Percentiles rank a stretch among this genome's conserved stretches.
Conservation (phyloP, 176 grass and related monocot genomes). For the Oryza glumipatula region DNA sequence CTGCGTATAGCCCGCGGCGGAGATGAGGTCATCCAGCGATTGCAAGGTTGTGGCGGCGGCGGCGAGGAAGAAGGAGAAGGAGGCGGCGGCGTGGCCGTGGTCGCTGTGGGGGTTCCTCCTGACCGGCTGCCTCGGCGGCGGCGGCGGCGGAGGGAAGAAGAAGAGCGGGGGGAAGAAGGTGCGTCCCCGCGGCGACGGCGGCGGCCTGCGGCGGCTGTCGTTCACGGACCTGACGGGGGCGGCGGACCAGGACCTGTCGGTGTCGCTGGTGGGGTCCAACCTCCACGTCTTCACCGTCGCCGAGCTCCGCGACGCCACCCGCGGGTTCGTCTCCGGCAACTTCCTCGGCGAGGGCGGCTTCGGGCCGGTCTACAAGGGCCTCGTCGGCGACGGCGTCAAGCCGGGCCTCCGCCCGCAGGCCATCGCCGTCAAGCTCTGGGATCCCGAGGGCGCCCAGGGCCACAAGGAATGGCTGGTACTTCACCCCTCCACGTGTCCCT, state of each 20-base stretch:
- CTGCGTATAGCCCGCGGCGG: too few relatives aligned
- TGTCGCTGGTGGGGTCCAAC: slow-evolving; percentile 69
- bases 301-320: slow-evolving; percentile 53
- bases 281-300: slow-evolving; percentile 68
- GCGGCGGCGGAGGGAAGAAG: background rate
- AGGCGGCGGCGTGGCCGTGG: background rate
- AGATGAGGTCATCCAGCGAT: slow-evolving; percentile 31
- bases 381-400: slow-evolving; percentile 62
- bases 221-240: slow-evolving; percentile 64
- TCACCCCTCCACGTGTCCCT: background rate
- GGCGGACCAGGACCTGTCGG: slow-evolving; percentile 68
- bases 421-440: slow-evolving; percentile 78
- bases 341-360: slow-evolving; percentile 81
- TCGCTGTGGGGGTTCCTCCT: slow-evolving; percentile 47
- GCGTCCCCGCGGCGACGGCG: slow-evolving; percentile 26
- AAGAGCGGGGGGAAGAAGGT: slow-evolving; percentile 29
- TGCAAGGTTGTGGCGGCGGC: background rate
- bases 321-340: slow-evolving; percentile 61
- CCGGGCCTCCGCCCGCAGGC: slow-evolving; percentile 59
- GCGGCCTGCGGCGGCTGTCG: slow-evolving; percentile 46
- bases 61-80: slow-evolving; percentile 18
- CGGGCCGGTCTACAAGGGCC: slow-evolving; percentile 74
- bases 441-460: slow-evolving; percentile 70
- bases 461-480: slow-evolving; percentile 86
- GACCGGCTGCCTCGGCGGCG: slow-evolving; percentile 35